phyloP scores from a whole-genome alignment of 768 basidiomycete species.

The Strobilomyces confusus region DNA sequence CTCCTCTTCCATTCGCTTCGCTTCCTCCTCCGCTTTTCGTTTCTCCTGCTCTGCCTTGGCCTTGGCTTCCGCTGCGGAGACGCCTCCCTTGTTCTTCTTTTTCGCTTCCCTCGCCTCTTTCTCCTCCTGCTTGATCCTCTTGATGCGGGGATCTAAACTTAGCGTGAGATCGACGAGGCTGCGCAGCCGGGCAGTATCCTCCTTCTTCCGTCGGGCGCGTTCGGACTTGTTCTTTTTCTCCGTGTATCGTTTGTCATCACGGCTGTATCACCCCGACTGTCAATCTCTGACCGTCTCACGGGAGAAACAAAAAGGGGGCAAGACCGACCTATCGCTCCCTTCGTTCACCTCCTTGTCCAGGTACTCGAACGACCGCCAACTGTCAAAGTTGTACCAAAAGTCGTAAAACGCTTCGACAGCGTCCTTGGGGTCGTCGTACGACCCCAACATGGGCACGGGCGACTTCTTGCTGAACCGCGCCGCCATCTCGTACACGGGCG shows the following conservation, averaged over 20 bases:
- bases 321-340: constrained; percentile 83
- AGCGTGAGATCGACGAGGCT: constrained; percentile 83
- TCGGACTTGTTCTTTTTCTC: constrained; percentile 99
- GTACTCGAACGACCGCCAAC: constrained; percentile 97
- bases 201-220: constrained; percentile 94
- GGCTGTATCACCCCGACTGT: constrained; percentile 43
- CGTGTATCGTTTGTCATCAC: constrained; percentile 97
- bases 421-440: constrained; percentile 64
- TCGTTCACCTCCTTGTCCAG: constrained; percentile 98
- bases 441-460: constrained; percentile 81
- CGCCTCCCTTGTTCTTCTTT: constrained; percentile 55
- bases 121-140: constrained; percentile 93
- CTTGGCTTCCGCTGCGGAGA: constrained; percentile 44
- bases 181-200: constrained; percentile 88
- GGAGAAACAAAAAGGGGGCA: neutral
- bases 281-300: constrained; percentile 5
- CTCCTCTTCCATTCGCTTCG: constrained; percentile 74
- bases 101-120: constrained; percentile 93
- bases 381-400: constrained; percentile 99
- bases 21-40: constrained; percentile 66
- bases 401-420: constrained; percentile 94
- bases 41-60: constrained; percentile 53
- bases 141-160: constrained; percentile 88
- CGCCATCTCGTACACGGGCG: constrained; percentile 85
- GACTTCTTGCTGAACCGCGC: constrained; percentile 85